Conservation (phyloP, 768 basidiomycete species). For the Sistotremastrum niveocremeum region DNA sequence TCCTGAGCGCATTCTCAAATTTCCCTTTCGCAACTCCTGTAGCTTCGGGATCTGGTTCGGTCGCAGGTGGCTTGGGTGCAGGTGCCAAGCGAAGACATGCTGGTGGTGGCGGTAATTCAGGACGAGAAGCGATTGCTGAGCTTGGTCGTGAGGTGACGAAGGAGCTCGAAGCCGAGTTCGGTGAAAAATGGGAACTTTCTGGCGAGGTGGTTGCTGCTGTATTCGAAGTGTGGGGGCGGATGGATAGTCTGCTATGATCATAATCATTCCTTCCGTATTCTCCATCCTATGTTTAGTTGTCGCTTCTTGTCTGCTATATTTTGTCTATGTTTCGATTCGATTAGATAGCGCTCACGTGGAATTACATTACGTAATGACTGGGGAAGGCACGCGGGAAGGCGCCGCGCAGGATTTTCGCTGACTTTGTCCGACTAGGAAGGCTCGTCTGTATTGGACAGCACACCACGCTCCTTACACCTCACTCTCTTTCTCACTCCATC, state of each 20-base stretch:
- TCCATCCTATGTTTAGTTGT: too few species aligned
- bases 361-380: too few species aligned
- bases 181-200: constrained; percentile 19
- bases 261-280: too few species aligned
- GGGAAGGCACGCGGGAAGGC: too few species aligned
- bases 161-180: constrained; percentile 15
- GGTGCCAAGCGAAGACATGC: background rate
- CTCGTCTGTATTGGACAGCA: too few species aligned
- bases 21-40: constrained; percentile 63
- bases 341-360: too few species aligned
- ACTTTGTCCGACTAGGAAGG: too few species aligned
- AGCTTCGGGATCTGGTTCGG: background rate
- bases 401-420: too few species aligned
- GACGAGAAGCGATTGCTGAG: constrained; percentile 12
- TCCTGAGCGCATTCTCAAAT: constrained; percentile 76
- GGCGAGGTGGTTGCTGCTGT: constrained; percentile 35
- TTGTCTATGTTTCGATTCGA: too few species aligned
- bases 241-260: constrained; percentile 26
- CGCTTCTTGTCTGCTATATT: too few species aligned
- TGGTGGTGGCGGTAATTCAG: background rate
- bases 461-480: too few species aligned
- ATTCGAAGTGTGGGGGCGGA: constrained; percentile 31
- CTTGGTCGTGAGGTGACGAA: constrained; percentile 12
- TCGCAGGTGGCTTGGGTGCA: background rate
- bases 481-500: too few species aligned